Conservation (phyloP, 805 yeast species). For the Candida taoyuanica region DNA sequence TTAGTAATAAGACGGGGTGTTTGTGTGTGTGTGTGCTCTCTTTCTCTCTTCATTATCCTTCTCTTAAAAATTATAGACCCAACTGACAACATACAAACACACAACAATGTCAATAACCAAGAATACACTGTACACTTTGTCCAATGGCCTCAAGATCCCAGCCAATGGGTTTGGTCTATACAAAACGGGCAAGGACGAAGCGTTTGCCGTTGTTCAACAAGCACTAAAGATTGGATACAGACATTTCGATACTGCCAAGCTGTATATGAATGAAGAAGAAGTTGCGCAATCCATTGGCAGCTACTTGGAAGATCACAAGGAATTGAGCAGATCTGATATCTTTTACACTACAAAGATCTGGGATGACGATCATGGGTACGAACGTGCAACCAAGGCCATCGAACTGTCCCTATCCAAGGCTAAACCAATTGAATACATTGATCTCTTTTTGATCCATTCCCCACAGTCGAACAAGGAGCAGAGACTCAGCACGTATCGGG, state of each 20-base stretch:
- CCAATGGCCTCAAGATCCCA: conserved; percentile 58
- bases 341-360: conserved; percentile 72
- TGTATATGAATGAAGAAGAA: conserved; percentile 49
- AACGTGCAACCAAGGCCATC: conserved; percentile 45
- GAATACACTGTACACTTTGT: conserved; percentile 31
- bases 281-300: conserved; percentile 59
- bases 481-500: conserved; percentile 63
- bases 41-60: too few species aligned
- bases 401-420: conserved; percentile 48
- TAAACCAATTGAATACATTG: conserved; percentile 59
- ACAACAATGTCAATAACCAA: conserved; percentile 6
- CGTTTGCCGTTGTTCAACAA: conserved; percentile 38
- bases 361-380: conserved; percentile 48
- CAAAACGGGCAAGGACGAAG: conserved; percentile 39
- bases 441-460: conserved; percentile 62
- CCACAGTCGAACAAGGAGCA: conserved; percentile 45
- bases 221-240: conserved; percentile 66
- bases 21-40: too few species aligned
- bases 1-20: too few species aligned
- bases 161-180: conserved; percentile 71
- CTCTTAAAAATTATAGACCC: too few species aligned
- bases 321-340: conserved; percentile 54
- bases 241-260: conserved; percentile 70
- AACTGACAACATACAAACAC: neutral
- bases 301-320: conserved; percentile 42